These are phyloP conservation scores for Aphanomyces astaci DNA, from an alignment of 352 stramenopile genomes.

Conservation along the genomic window DNA sequence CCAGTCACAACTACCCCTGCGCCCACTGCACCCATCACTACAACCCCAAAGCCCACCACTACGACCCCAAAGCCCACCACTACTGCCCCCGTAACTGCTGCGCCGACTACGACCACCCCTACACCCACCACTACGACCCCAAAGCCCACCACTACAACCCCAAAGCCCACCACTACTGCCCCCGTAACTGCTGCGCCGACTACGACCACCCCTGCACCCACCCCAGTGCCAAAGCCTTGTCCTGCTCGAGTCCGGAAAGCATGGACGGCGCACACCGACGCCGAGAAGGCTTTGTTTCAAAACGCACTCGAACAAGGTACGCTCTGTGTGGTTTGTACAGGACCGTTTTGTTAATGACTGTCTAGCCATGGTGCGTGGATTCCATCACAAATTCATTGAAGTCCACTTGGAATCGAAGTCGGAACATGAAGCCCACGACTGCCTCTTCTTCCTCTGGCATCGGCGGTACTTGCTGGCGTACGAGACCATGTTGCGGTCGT, in stretches of 20 bases:
- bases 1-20: too few relatives aligned
- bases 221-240: neutral
- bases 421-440: constrained; percentile 27
- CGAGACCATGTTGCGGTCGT: constrained; percentile 36
- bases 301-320: neutral
- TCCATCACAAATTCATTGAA: constrained; percentile 43
- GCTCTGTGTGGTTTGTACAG: neutral
- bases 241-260: neutral
- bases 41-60: too few relatives aligned
- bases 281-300: neutral
- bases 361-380: constrained; percentile 39
- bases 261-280: neutral
- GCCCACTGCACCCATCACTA: too few relatives aligned
- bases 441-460: constrained; percentile 32
- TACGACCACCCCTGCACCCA: too few relatives aligned
- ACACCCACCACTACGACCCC: too few relatives aligned
- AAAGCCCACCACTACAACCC: too few relatives aligned
- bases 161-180: too few relatives aligned
- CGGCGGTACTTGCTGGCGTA: constrained; percentile 31
- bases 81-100: too few relatives aligned
- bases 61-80: too few relatives aligned
- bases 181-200: too few relatives aligned
- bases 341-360: neutral
- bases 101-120: too few relatives aligned
- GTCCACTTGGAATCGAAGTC: constrained; percentile 21